A percentile compares a stretch with the other conserved stretches of the same genome.
These are phyloP conservation scores for Claviceps lovelessii DNA, from an alignment of 2,329 filamentous ascomycete species.

Conservation along the genomic window DNA sequence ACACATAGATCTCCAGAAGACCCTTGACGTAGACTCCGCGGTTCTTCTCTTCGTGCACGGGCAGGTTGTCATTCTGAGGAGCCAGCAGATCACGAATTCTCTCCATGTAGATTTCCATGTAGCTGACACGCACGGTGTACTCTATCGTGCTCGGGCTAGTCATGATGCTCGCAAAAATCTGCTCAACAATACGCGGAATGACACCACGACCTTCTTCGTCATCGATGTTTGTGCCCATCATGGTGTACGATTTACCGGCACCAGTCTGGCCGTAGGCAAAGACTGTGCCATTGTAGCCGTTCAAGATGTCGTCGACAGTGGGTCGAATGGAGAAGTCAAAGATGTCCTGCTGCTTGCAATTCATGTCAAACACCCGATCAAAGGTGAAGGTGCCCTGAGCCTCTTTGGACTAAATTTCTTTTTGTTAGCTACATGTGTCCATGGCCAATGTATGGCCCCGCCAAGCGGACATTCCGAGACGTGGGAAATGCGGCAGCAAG, in stretches of 20 bases:
- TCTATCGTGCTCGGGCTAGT: conserved; percentile 86
- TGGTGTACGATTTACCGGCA: conserved; percentile 96
- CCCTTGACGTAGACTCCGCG: conserved; percentile 95
- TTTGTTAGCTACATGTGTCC: conserved; percentile 11
- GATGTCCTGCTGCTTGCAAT: conserved; percentile 77
- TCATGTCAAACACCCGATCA: conserved; percentile 93
- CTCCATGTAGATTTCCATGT: conserved; percentile 99
- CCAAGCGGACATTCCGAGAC: neutral
- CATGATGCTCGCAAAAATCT: conserved; percentile 93
- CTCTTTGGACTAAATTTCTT: conserved; percentile 55
- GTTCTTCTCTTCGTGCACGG: conserved; percentile 96
- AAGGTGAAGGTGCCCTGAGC: conserved; percentile 83
- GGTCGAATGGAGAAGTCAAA: conserved; percentile 96
- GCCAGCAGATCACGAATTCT: conserved; percentile 84
- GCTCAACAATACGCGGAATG: conserved; percentile 90
- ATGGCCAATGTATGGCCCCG: neutral
- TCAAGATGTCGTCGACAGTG: conserved; percentile 94
- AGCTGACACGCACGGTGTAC: conserved; percentile 96
- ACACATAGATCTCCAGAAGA: conserved; percentile 86
- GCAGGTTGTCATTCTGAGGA: conserved; percentile 89
- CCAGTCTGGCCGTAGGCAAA: conserved; percentile 98
- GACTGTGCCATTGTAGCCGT: conserved; percentile 97
- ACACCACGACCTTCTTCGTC: conserved; percentile 80
- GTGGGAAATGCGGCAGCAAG: neutral
- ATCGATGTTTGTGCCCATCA: conserved; percentile 72